Evolutionary conservation across 306 rosid species (phyloP).

Genomic region (Macrotyloma uniflorum): DNA sequence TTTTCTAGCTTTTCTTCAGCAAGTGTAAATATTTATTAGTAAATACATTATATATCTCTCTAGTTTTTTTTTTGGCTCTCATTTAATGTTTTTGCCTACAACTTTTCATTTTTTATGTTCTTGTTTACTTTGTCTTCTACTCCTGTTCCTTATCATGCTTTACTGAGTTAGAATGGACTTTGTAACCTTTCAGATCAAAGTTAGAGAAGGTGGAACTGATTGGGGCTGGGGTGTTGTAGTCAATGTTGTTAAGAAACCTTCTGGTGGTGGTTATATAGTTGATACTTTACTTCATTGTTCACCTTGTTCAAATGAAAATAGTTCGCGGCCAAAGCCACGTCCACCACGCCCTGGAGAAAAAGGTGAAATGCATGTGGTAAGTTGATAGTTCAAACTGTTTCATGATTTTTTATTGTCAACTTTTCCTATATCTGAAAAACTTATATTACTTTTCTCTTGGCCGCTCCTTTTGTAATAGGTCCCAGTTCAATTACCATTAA

Average conservation of each 20-base stretch:
- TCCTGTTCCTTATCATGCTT: neutral
- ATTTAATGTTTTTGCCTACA: neutral
- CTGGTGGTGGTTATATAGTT: constrained; percentile 83
- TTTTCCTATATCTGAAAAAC: constrained; percentile 18
- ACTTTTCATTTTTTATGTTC: neutral
- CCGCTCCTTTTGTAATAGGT: constrained; percentile 59
- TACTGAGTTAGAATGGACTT: constrained; percentile 30
- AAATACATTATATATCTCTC: neutral
- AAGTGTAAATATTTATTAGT: neutral
- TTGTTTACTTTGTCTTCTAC: neutral
- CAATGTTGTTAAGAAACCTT: constrained; percentile 87
- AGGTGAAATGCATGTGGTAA: constrained; percentile 99
- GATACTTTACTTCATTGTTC: constrained; percentile 96
- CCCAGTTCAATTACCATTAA: constrained; percentile 88
- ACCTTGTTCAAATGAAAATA: constrained; percentile 76
- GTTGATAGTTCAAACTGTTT: constrained; percentile 33
- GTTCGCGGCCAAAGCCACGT: constrained; percentile 88
- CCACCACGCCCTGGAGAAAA: constrained; percentile 94
- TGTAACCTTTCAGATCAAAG: constrained; percentile 63
- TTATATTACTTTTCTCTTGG: constrained; percentile 19
- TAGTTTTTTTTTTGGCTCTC: neutral
- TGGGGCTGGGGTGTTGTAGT: constrained; percentile 99
- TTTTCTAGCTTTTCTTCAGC: constrained; percentile 18
- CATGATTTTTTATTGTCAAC: neutral
- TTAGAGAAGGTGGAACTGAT: constrained; percentile 97